Evolutionary conservation across 192 early-diverging fungal genomes (phyloP).

Genomic region (Mortierella antarctica): DNA sequence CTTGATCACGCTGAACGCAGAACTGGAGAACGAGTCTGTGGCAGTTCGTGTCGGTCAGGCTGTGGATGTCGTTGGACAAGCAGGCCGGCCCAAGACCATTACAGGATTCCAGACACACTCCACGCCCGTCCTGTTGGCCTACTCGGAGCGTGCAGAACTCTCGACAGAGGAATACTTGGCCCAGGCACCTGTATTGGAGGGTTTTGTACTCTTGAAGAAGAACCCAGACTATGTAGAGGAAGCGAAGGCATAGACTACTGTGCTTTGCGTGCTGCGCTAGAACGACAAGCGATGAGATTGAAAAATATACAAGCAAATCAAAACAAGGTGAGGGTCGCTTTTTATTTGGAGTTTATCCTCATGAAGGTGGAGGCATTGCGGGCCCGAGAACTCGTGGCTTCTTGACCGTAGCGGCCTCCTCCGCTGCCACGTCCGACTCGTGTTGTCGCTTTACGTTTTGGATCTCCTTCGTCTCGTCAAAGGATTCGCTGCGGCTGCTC

Average conservation of each 20-base stretch:
- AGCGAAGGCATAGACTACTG: slow-evolving; percentile 58
- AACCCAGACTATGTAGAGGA: slow-evolving; percentile 90
- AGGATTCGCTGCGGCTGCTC: not conserved
- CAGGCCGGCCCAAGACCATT: slow-evolving; percentile 98
- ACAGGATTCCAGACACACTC: slow-evolving; percentile 99
- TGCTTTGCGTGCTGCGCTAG: not conserved
- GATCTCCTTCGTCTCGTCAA: not conserved
- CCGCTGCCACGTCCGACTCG: not conserved
- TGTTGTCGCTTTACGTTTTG: slow-evolving; percentile 2
- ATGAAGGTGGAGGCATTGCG: slow-evolving; percentile 23
- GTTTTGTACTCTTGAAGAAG: slow-evolving; percentile 96
- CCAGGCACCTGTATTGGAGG: slow-evolving; percentile 89
- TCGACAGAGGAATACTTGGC: slow-evolving; percentile 96
- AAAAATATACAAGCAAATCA: not conserved
- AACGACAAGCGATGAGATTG: not conserved
- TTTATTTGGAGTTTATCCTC: not conserved
- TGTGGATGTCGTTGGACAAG: slow-evolving; percentile 99
- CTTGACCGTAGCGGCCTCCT: not conserved
- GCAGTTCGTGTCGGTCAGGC: slow-evolving; percentile 98
- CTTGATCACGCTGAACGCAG: slow-evolving; percentile 96
- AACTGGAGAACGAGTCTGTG: slow-evolving; percentile 82
- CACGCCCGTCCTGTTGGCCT: slow-evolving; percentile 95
- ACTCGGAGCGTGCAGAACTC: slow-evolving; percentile 97
- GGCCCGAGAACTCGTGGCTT: slow-evolving; percentile 34
- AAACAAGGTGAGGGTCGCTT: not conserved